A percentile compares a stretch with the other conserved stretches of the same genome.
Conservation (phyloP, 2,329 filamentous ascomycete species). For the Microthyrium microscopicum region DNA sequence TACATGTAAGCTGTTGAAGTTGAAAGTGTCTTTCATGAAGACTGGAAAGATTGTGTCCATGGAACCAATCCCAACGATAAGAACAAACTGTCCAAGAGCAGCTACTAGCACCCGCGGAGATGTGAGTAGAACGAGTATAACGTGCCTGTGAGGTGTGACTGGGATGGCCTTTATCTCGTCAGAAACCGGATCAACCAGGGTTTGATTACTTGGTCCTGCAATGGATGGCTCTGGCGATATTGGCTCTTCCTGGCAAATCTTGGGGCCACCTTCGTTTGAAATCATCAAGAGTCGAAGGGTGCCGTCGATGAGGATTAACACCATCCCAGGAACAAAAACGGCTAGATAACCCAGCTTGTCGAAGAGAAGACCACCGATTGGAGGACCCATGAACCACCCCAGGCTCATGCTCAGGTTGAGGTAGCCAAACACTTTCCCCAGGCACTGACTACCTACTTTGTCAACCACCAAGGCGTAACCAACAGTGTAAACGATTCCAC, state of each 20-base stretch:
- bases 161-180: background rate
- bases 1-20: constrained; percentile 5
- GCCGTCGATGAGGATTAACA: constrained; percentile 3
- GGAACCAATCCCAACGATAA: constrained; percentile 2
- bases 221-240: background rate
- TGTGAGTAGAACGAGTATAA: background rate
- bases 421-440: constrained; percentile 3
- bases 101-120: constrained; percentile 4
- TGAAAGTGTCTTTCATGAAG: constrained; percentile 3
- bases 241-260: background rate
- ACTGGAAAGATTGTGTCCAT: constrained; percentile 4
- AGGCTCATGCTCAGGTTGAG: constrained; percentile 1
- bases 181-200: background rate
- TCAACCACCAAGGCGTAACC: constrained; percentile 4
- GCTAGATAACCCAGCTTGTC: constrained; percentile 2
- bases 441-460: constrained; percentile 1
- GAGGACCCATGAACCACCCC: constrained; percentile 6
- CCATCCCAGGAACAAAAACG: constrained; percentile 2
- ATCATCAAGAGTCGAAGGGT: constrained; percentile 3
- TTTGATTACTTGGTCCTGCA: background rate
- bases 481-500: constrained; percentile 1
- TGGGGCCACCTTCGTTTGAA: background rate
- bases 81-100: constrained; percentile 1
- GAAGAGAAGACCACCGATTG: constrained; percentile 4
- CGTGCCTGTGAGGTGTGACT: background rate